Evolutionary conservation across 2,329 filamentous ascomycete species (phyloP), one percentile per base, ranked within the genome.

Genomic region (Monosporascus cannonballus): DNA sequence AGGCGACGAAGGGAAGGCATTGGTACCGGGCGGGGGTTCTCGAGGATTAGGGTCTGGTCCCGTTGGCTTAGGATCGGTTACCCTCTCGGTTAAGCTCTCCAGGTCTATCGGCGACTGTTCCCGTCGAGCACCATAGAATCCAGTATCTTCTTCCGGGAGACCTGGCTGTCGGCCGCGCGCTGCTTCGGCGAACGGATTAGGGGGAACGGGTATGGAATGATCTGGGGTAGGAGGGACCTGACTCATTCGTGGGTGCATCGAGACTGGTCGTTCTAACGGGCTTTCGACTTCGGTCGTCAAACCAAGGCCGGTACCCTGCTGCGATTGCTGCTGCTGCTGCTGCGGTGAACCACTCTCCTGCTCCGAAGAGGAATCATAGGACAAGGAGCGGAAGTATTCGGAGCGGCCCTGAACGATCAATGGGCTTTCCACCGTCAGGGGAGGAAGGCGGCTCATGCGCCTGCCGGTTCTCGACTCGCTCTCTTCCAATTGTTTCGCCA

Each of bases 401-500:
- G 89, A 88, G 57, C 90, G 83, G 59, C 83, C 85, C 65, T 88
- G 87, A 24, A 83, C 67, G 71, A 90, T 73, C 54, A 96, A 77
- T 50, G 93, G 91, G 62, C 90, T 90, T 55, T 89, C 87, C 38
- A 90, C 87, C 20, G 89, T 90, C 54, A 92, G 76, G 6, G 91
- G 90, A 3, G 92, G 90, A 44, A 97, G 74, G 42, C 93, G 83
- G 72, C 92, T 96, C 72, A 96, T 81, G 53, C 92, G 83, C 59
- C 85, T 84, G 48, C 89, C 91, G 56, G 82, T 81, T 65, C 82
- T 85, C 64, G 83, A 25, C 17, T 45, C 81, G 58, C 83, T 86
- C 61, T 94, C 86, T 69, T 96, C 87, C 56, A 99, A 83, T 71
- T 96, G 88, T 71, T 84, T 89, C 39, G 91, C 91, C 49, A 99